Conservation (phyloP, 176 grass and related monocot species). For the Oryza officinalis region DNA sequence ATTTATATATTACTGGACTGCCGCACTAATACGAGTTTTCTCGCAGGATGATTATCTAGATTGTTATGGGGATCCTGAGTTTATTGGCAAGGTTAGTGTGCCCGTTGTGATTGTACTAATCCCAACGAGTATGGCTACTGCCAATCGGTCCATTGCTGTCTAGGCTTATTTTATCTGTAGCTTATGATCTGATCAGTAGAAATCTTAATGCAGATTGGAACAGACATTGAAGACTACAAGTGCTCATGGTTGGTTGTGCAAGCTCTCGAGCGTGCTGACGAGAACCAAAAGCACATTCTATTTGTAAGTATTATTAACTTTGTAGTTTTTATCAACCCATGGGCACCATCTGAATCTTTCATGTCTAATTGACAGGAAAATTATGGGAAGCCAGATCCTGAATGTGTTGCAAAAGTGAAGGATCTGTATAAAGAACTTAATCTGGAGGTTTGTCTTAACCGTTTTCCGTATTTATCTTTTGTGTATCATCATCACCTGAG, state of each 20-base stretch:
- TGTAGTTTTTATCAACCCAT: constrained; percentile 20
- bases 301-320: constrained; percentile 53
- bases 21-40: constrained; percentile 26
- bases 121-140: constrained; percentile 1
- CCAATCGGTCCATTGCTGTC: not conserved
- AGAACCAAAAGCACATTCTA: constrained; percentile 61
- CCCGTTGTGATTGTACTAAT: not conserved
- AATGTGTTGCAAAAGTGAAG: constrained; percentile 94
- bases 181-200: constrained; percentile 23
- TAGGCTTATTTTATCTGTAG: constrained; percentile 23
- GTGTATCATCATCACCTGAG: not conserved
- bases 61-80: constrained; percentile 92
- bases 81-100: constrained; percentile 80
- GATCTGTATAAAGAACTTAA: constrained; percentile 82
- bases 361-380: constrained; percentile 59
- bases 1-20: constrained; percentile 17
- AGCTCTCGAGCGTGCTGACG: constrained; percentile 69
- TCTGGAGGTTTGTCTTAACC: constrained; percentile 67
- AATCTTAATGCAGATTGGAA: constrained; percentile 79
- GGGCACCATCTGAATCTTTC: not conserved
- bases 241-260: constrained; percentile 98
- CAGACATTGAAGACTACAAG: constrained; percentile 95
- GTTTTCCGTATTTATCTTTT: constrained; percentile 27
- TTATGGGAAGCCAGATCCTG: constrained; percentile 79
- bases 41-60: constrained; percentile 97